These are phyloP conservation scores for Fusarium coffeatum DNA, from an alignment of 2,329 filamentous ascomycete species.

Conservation along the genomic window DNA sequence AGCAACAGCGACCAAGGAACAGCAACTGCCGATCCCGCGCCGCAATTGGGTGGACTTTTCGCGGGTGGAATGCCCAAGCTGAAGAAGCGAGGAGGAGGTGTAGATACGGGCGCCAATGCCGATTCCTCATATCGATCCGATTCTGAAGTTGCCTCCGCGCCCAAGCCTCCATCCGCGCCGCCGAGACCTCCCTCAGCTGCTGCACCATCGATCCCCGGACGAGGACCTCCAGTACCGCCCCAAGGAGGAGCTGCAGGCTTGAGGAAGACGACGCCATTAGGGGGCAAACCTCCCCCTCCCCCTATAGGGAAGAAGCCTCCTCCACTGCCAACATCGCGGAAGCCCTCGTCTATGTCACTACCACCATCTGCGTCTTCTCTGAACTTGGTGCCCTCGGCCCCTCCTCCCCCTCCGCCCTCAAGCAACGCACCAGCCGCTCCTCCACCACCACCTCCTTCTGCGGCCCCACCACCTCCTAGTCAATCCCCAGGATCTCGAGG, in stretches of 20 bases:
- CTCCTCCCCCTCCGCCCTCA: conserved; percentile 56
- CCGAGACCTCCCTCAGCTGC: conserved; percentile 60
- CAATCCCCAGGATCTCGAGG: conserved; percentile 51
- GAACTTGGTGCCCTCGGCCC: conserved; percentile 51
- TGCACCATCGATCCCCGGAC: conserved; percentile 38
- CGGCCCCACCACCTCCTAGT: conserved; percentile 55
- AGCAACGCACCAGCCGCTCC: conserved; percentile 57
- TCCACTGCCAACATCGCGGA: conserved; percentile 69
- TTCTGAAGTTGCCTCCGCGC: conserved; percentile 61
- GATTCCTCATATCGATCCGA: conserved; percentile 84
- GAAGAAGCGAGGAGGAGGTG: conserved; percentile 83
- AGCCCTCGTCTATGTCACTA: conserved; percentile 60
- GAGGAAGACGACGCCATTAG: conserved; percentile 65
- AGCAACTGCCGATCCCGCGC: conserved; percentile 68
- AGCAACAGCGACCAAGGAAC: conserved; percentile 83
- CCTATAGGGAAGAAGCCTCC: conserved; percentile 81
- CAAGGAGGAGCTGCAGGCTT: conserved; percentile 62
- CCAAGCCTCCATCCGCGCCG: conserved; percentile 68
- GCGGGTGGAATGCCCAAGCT: conserved; percentile 96
- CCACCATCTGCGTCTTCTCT: conserved; percentile 49
- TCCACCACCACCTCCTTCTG: conserved; percentile 52
- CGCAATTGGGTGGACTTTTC: conserved; percentile 88
- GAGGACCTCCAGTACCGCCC: conserved; percentile 52
- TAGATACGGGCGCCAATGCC: conserved; percentile 71
- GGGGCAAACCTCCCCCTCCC: conserved; percentile 75